Percentiles rank a stretch among this genome's conserved stretches.
Conservation (phyloP, 768 basidiomycete genomes). For the Vishniacozyma victoriae region DNA sequence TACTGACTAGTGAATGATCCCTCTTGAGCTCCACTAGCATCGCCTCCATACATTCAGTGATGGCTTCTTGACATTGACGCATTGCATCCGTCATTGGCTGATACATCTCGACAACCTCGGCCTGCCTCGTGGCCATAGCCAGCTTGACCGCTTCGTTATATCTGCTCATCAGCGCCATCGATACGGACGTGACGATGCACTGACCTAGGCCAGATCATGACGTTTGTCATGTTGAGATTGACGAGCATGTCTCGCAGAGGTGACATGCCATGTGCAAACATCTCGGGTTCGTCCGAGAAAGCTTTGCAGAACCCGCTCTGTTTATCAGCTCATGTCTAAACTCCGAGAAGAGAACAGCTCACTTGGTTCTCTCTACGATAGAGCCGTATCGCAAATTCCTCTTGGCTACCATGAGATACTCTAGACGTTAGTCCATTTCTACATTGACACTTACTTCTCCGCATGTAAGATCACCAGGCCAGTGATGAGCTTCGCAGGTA, state of each 20-base stretch:
- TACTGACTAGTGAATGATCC: conserved; percentile 63
- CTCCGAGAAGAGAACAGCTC: conserved; percentile 8
- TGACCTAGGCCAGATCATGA: conserved; percentile 86
- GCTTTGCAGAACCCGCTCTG: conserved; percentile 85
- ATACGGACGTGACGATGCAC: conserved; percentile 3
- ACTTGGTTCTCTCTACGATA: conserved; percentile 80
- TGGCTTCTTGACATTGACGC: conserved; percentile 84
- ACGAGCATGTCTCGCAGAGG: conserved; percentile 89
- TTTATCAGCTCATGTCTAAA: neutral
- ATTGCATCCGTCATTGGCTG: conserved; percentile 78
- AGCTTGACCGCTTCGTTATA: conserved; percentile 85
- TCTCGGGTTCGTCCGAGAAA: conserved; percentile 93
- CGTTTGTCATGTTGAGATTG: conserved; percentile 79
- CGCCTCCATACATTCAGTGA: conserved; percentile 87
- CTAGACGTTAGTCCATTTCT: too few relatives aligned
- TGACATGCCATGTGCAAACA: conserved; percentile 84
- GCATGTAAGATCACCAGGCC: conserved; percentile 87
- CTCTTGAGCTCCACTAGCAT: conserved; percentile 86
- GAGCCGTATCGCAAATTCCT: conserved; percentile 87
- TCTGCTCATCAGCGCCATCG: conserved; percentile 48
- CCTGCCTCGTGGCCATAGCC: conserved; percentile 71
- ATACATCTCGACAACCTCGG: conserved; percentile 86
- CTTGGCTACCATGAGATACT: conserved; percentile 73
- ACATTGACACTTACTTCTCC: too few relatives aligned
- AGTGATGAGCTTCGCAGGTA: conserved; percentile 78